Conservation (phyloP, 2,329 filamentous ascomycete genomes). For the Rhinocladiella similis region DNA sequence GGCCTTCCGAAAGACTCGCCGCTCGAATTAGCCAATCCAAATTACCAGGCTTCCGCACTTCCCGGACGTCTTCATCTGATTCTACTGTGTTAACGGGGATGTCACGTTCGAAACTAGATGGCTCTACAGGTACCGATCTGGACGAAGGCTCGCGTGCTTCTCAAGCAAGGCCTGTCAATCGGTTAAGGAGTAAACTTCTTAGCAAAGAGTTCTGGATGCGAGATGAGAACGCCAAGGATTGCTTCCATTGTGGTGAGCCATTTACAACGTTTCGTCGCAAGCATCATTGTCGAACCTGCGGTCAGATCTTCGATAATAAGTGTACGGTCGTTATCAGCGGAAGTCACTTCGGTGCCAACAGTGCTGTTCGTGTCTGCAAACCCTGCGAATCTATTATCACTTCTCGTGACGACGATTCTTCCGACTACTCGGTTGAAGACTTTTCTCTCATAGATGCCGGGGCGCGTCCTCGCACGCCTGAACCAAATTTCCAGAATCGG, state of each 20-base stretch:
- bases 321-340: slow-evolving; percentile 92
- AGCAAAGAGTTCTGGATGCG: slow-evolving; percentile 99
- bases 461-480: slow-evolving; percentile 28
- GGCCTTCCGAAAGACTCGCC: slow-evolving; percentile 35
- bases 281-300: slow-evolving; percentile 91
- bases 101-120: slow-evolving; percentile 6
- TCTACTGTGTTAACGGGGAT: slow-evolving; percentile 28
- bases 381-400: slow-evolving; percentile 90
- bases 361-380: slow-evolving; percentile 85
- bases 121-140: slow-evolving; percentile 38
- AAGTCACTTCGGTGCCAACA: slow-evolving; percentile 80
- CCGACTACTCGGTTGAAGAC: slow-evolving; percentile 79
- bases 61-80: slow-evolving; percentile 42
- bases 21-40: slow-evolving; percentile 46
- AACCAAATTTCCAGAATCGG: slow-evolving; percentile 14
- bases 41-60: slow-evolving; percentile 45
- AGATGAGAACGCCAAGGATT: slow-evolving; percentile 96
- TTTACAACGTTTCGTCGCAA: slow-evolving; percentile 95
- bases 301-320: slow-evolving; percentile 97
- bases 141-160: slow-evolving; percentile 17
- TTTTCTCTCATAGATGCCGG: slow-evolving; percentile 37
- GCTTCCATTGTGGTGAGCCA: slow-evolving; percentile 84
- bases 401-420: slow-evolving; percentile 85
- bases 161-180: slow-evolving; percentile 47
- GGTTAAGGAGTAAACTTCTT: slow-evolving; percentile 81